Evolutionary conservation across 148 eudicot species (phyloP).

Genomic region (Rheum nobile): DNA sequence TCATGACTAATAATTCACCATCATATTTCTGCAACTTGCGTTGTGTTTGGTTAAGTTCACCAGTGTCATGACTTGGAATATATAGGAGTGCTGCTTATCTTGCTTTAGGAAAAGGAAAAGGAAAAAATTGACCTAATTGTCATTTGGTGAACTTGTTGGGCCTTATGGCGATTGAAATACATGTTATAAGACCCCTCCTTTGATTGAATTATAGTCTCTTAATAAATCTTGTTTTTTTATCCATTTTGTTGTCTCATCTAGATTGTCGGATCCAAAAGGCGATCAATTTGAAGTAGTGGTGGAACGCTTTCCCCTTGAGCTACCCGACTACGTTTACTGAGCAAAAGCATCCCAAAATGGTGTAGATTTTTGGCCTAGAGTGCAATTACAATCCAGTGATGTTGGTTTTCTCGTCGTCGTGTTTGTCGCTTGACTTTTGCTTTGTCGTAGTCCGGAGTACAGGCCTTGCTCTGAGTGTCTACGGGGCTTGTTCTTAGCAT

Average conservation of each 20-base stretch:
- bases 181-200: no score
- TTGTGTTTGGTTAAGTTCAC: neutral
- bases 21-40: neutral
- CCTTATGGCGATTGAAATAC: no score
- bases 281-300: slow-evolving; percentile 48
- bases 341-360: neutral
- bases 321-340: slow-evolving; percentile 71
- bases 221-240: no score
- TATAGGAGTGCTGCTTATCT: neutral
- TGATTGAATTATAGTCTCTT: no score
- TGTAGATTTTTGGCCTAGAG: neutral
- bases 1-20: neutral
- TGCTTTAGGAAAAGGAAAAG: neutral
- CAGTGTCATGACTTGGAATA: neutral
- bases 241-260: slow-evolving; percentile 9
- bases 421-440: neutral
- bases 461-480: neutral
- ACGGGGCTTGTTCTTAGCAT: neutral
- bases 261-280: slow-evolving; percentile 49
- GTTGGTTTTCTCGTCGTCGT: neutral
- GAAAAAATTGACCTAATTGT: no score
- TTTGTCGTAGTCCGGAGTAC: neutral
- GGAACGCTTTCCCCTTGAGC: slow-evolving; percentile 40
- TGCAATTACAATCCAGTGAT: neutral
- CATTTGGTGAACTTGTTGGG: no score